Conservation (phyloP, 2,329 filamentous ascomycete genomes). For the Aspergillus fijiensis region DNA sequence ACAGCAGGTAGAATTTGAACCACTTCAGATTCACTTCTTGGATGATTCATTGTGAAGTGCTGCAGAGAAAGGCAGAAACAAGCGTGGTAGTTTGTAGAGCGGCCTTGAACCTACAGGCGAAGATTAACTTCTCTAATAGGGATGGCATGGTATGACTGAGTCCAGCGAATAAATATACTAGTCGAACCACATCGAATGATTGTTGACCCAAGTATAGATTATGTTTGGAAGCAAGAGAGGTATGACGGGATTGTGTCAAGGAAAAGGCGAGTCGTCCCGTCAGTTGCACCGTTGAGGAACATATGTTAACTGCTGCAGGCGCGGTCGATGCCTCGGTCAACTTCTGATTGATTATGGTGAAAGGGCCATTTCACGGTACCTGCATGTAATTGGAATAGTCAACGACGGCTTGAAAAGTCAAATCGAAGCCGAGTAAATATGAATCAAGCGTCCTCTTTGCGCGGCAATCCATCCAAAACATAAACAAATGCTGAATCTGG, state of each 20-base stretch:
- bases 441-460: not conserved
- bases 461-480: not conserved
- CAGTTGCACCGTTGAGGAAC: not conserved
- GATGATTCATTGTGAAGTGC: slow-evolving; percentile 25
- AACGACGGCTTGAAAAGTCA: not conserved
- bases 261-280: not conserved
- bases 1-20: not conserved
- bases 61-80: slow-evolving; percentile 9
- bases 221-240: not conserved
- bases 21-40: not conserved
- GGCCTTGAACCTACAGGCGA: slow-evolving; percentile 30
- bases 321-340: not conserved
- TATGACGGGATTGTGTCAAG: not conserved
- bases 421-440: not conserved
- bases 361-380: not conserved
- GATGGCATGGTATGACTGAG: slow-evolving; percentile 36
- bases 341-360: not conserved
- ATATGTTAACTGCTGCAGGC: not conserved
- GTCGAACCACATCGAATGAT: slow-evolving; percentile 1
- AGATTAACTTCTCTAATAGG: slow-evolving; percentile 25
- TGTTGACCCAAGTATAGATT: not conserved
- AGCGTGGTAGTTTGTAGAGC: slow-evolving; percentile 16
- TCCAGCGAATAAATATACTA: slow-evolving; percentile 9
- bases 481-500: not conserved
- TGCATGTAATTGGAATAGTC: not conserved